Evolutionary conservation across 2,329 filamentous ascomycete genomes (phyloP), one percentile per base, ranked within the genome.

Genomic region (Fusarium sp.): DNA sequence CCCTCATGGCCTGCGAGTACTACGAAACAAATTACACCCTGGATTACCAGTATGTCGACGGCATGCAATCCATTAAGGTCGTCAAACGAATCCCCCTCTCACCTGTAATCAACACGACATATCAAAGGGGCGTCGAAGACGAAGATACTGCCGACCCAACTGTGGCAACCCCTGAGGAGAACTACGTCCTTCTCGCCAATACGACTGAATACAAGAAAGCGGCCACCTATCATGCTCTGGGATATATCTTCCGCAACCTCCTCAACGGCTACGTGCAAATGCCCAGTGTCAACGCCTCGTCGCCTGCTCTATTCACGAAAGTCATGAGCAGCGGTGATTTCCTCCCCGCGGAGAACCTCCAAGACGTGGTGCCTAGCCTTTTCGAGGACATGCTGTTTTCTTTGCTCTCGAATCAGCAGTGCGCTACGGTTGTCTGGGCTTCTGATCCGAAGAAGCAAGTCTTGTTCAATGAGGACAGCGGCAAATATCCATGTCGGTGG

Each of bases 1-100:
- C 42, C 0, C 57, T 76, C 0, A 8, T 71, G 7, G 69, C 31
- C 1, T 71, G 71, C 13, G 63, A 75, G 18, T 59, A 75, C 24
- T 66, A 58, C 0, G 35, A 69, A 11, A 63, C 63, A 1, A 56
- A 66, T 0, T 71, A 76, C 10, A 64, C 20, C 0, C 22, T 76
- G 0, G 27, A 29, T 1, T 67, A 67, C 7, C 24, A 59, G 1
- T 67, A 60, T 11, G 18, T 45, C 0, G 20, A 62, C 7, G 57
- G 60, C 0, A 6, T 20, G 0, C 71, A 70, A 16, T 61, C 31
- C 1, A 54, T 62, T 3, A 16, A 20, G 0, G 38, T 68, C 1
- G 22, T 18, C 0, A 0, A 4, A 0, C 56, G 65, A 0, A 31
- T 56, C 0, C 62, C 38, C 0, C 0, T 73, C 0, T 38, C 34